Percentiles rank a stretch among this genome's conserved stretches.
Conservation (phyloP, 164 flowering plant genomes). For the Litsea cubeba region DNA sequence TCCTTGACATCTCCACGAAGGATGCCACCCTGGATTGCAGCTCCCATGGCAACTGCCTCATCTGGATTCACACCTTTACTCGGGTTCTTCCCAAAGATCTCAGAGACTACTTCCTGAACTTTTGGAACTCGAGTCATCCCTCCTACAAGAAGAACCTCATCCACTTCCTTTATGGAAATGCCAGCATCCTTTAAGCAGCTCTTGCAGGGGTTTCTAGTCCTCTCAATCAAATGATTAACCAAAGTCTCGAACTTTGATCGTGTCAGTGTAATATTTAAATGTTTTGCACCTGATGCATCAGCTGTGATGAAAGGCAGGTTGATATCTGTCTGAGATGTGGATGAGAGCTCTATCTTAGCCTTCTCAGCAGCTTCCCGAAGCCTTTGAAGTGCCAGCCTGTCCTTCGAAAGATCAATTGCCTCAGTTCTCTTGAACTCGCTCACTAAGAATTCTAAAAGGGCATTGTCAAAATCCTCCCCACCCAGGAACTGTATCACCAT, state of each 20-base stretch:
- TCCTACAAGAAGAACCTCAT: conserved; percentile 74
- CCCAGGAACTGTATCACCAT: conserved; percentile 82
- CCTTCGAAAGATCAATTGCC: conserved; percentile 56
- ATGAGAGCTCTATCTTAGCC: conserved; percentile 74
- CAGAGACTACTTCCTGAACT: conserved; percentile 55
- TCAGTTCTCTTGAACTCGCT: conserved; percentile 61
- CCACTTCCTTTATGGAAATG: conserved; percentile 44
- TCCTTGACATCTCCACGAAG: conserved; percentile 72
- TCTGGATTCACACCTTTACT: conserved; percentile 76
- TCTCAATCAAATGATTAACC: conserved; percentile 50
- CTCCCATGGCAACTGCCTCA: conserved; percentile 80
- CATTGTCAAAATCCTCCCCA: conserved; percentile 72
- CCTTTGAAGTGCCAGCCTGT: conserved; percentile 68
- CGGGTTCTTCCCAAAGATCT: conserved; percentile 61
- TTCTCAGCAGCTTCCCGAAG: conserved; percentile 78
- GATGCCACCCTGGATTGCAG: conserved; percentile 75
- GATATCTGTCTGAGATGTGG: conserved; percentile 71
- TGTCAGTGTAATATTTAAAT: conserved; percentile 53
- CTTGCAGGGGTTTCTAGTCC: conserved; percentile 52
- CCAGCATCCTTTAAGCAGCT: conserved; percentile 71
- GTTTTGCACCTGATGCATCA: conserved; percentile 74
- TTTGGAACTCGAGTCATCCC: conserved; percentile 75
- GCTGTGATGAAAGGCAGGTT: conserved; percentile 79
- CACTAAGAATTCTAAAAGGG: conserved; percentile 54
- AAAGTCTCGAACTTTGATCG: conserved; percentile 59